Conservation (phyloP, 768 basidiomycete species). For the Tephrocybe sp. region DNA sequence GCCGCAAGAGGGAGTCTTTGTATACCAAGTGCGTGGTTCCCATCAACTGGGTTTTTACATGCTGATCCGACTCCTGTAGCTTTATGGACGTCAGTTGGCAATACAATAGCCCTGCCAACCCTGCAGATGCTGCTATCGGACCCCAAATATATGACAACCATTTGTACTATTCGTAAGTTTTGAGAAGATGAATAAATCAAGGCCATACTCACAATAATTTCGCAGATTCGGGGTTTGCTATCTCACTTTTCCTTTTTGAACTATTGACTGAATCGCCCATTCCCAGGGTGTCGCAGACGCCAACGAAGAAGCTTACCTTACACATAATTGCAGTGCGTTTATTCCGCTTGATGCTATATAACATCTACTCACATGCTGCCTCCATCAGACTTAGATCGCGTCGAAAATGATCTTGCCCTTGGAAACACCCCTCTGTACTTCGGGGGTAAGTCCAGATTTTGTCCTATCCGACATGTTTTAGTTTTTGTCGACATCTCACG, state of each 20-base stretch:
- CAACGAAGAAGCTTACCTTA: conserved; percentile 62
- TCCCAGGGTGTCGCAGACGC: conserved; percentile 71
- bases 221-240: conserved; percentile 55
- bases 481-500: no score
- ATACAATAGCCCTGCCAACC: conserved; percentile 64
- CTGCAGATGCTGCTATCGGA: conserved; percentile 63
- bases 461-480: no score
- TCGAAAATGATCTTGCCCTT: conserved; percentile 34
- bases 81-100: conserved; percentile 88
- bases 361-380: not conserved
- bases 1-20: conserved; percentile 17
- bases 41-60: conserved; percentile 9
- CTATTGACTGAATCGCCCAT: conserved; percentile 7
- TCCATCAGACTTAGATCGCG: conserved; percentile 53
- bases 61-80: conserved; percentile 31
- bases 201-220: conserved; percentile 1
- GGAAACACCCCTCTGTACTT: conserved; percentile 40
- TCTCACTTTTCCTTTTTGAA: not conserved
- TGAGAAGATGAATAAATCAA: not conserved
- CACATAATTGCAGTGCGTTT: conserved; percentile 63
- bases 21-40: conserved; percentile 35
- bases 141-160: conserved; percentile 79
- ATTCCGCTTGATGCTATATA: not conserved
- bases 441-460: conserved; percentile 39
- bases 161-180: conserved; percentile 66